Conservation (phyloP, 2,329 filamentous ascomycete genomes). For the Neospermospora avenae region DNA sequence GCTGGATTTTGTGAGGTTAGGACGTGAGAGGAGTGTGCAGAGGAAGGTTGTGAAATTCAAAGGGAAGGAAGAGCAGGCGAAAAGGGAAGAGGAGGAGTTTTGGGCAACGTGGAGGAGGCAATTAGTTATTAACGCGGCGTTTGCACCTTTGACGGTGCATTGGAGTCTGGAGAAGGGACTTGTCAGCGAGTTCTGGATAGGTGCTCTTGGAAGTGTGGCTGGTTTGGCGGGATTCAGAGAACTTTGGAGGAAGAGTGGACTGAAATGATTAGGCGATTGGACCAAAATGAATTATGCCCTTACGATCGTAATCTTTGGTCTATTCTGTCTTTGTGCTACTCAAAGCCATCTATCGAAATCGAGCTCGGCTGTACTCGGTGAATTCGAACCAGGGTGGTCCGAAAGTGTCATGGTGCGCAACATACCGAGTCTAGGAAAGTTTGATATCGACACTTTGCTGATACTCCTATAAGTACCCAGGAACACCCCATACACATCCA, state of each 20-base stretch:
- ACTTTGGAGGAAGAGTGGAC: constrained; percentile 39
- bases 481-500: no score
- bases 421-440: no score
- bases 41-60: constrained; percentile 33
- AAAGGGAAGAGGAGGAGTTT: constrained; percentile 36
- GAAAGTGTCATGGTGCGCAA: no score
- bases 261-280: neutral
- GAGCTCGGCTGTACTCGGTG: no score
- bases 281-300: neutral
- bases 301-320: no score
- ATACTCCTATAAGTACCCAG: no score
- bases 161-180: constrained; percentile 71
- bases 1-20: constrained; percentile 68
- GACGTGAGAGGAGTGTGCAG: constrained; percentile 33
- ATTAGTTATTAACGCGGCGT: constrained; percentile 67
- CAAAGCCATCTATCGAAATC: no score
- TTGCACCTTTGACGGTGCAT: constrained; percentile 80
- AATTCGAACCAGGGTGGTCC: no score
- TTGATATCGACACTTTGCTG: no score
- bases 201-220: constrained; percentile 53
- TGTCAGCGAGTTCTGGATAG: constrained; percentile 56
- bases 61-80: constrained; percentile 31
- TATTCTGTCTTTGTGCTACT: no score
- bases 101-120: constrained; percentile 57
- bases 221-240: constrained; percentile 43